Base-by-base conservation (phyloP, 768 basidiomycete species). In the Naganishia antarctica region DNA sequence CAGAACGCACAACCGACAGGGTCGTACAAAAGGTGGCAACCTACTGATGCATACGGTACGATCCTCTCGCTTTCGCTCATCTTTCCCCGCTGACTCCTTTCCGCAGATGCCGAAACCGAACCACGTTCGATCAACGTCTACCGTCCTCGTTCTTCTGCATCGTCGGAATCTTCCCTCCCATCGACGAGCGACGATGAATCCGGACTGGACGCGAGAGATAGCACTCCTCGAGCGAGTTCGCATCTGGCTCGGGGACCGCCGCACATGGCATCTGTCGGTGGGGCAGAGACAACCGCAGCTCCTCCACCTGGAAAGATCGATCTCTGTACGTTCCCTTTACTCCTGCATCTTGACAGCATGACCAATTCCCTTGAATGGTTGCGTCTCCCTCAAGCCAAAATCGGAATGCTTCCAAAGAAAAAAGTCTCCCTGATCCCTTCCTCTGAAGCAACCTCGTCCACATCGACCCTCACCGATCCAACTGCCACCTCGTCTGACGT, bases 381-480 rank as follows among this genome's bases (percentile, higher is more conserved):
- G 46, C n/a, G 26, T 31, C n/a, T 21, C 9, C 61, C n/a, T n/a
- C n/a, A n/a, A 77, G 76, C 73, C 57, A 77, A 77, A 64, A 70
- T 77, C 37, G 76, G 76, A n/a, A 71, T 77, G 58, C 68, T 77
- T 0, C 76, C 76, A 1, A 77, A 77, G 65, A 73, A 73, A 60
- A 60, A 66, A 47, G 76, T 77, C 40, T 73, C 74, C 40, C 70
- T 77, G 4, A 51, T 77, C 7, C 73, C 74, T 8, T 71, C 76
- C 1, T 71, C 76, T 1, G 73, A 71, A 13, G 59, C 63, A 11
- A 62, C 62, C 25, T 37, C 66, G 7, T 44, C 64, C 23, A 60
- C 61, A 60, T 25, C 59, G 25, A 26, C 59, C 31, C 63, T 41
- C 16, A 66, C 28, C 59, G 34, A 46, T 66, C 41, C 28, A 60